phyloP scores from a whole-genome alignment of 1,139 yeast genomes.

The Candida dubliniensis region DNA sequence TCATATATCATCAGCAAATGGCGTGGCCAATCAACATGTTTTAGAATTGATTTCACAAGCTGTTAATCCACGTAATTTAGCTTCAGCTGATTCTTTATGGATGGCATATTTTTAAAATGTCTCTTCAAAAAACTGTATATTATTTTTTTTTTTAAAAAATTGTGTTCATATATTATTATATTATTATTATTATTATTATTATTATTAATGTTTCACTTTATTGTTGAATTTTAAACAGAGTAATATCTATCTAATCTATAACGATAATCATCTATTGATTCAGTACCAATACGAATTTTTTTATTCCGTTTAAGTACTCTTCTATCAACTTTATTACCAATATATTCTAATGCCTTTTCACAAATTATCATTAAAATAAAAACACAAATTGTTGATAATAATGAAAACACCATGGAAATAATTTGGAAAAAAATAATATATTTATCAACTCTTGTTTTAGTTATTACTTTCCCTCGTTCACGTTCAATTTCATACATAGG shows the following conservation, averaged over 20 bases:
- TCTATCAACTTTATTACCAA: conserved; percentile 23
- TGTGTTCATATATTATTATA: conserved; percentile 1
- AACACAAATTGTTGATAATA: conserved; percentile 14
- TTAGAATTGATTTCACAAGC: conserved; percentile 92
- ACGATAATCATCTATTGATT: conserved; percentile 11
- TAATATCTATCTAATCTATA: conserved; percentile 10
- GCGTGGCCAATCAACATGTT: conserved; percentile 89
- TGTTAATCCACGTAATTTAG: conserved; percentile 91
- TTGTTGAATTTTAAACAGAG: conserved; percentile 5
- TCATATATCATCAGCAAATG: conserved; percentile 70
- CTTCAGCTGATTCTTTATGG: conserved; percentile 91
- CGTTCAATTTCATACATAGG: conserved; percentile 29
- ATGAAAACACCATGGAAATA: conserved; percentile 15
- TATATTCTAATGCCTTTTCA: conserved; percentile 17
- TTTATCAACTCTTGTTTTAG: conserved; percentile 27
- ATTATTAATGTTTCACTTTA: background rate
- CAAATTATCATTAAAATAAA: conserved; percentile 13
- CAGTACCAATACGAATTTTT: conserved; percentile 4
- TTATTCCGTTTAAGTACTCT: conserved; percentile 11
- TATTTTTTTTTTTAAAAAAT: no score
- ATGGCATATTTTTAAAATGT: conserved; percentile 88
- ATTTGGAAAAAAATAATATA: conserved; percentile 19
- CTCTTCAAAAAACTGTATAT: background rate
- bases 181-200: background rate
- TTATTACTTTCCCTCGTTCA: conserved; percentile 13